Evolutionary conservation across 495 filamentous ascomycete genomes (phyloP).

Genomic region (Penicillium bovifimosum): DNA sequence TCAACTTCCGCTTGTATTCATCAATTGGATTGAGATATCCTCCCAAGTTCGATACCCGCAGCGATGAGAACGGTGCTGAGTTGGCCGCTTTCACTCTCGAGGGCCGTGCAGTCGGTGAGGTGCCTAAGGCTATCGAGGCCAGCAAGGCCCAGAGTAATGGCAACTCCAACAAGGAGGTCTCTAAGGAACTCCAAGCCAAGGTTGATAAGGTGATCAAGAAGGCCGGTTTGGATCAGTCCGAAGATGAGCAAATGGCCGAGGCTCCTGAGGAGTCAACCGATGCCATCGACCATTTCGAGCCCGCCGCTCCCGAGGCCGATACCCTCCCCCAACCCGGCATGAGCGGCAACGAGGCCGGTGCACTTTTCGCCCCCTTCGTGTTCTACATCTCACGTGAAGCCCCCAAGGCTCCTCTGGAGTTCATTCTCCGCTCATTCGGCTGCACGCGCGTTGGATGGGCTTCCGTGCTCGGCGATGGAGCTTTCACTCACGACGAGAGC

Average conservation of each 20-base stretch:
- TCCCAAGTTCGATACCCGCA: slow-evolving; percentile 81
- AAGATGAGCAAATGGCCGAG: slow-evolving; percentile 38
- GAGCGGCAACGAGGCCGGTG: slow-evolving; percentile 46
- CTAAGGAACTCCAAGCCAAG: slow-evolving; percentile 47
- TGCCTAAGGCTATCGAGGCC: slow-evolving; percentile 49
- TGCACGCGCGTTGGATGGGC: slow-evolving; percentile 98
- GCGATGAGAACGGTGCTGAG: slow-evolving; percentile 84
- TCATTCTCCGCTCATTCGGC: slow-evolving; percentile 88
- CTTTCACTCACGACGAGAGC: slow-evolving; percentile 81
- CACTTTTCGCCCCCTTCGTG: slow-evolving; percentile 79
- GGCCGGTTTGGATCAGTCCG: slow-evolving; percentile 37
- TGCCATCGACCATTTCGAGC: slow-evolving; percentile 83
- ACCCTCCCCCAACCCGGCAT: slow-evolving; percentile 74
- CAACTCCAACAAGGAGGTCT: slow-evolving; percentile 41
- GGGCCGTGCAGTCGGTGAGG: slow-evolving; percentile 54
- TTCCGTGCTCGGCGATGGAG: slow-evolving; percentile 77
- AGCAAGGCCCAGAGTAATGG: slow-evolving; percentile 41
- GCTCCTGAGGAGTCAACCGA: slow-evolving; percentile 51
- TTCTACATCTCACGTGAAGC: slow-evolving; percentile 94
- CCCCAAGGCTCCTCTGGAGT: slow-evolving; percentile 84
- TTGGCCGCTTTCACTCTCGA: slow-evolving; percentile 88
- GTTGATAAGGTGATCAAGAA: slow-evolving; percentile 48
- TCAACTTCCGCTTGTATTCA: slow-evolving; percentile 92
- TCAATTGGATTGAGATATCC: slow-evolving; percentile 87
- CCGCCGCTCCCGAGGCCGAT: slow-evolving; percentile 72